Evolutionary conservation across 768 basidiomycete genomes (phyloP), one percentile per base, ranked within the genome.

Genomic region (Pulveroboletus frians): DNA sequence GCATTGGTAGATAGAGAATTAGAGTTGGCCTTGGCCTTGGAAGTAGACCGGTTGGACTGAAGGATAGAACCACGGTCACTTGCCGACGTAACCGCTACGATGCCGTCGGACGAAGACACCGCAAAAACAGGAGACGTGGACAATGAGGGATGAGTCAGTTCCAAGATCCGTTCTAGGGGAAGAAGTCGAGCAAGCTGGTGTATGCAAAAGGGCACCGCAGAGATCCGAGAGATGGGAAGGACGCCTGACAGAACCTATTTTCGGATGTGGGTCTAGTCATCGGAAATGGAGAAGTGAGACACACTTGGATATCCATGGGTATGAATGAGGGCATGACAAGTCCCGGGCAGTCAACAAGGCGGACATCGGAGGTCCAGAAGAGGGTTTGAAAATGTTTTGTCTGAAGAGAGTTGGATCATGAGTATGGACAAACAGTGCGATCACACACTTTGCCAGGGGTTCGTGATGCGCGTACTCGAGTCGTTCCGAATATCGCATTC

Each of bases 331-430:
- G 95, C 75, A 95, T 84, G 3, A 97, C 91, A 14, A 98, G 78
- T 9, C 95, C 95, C 0, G 95, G 95, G 60, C 95, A 98, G 67
- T 98, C 95, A 32, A 92, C 91, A 9, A 98, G 77, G 39, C 92
- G 86, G 52, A 98, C 78, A 52, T 91, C 83, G 2, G 77, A 69
- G 21, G 89, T 92, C 85, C 85, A 90, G 66, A 86, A 95, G 37
- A 95, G 77, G 0, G 94, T 97, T 65, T 97, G 92, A 62, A 92
- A 92, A 64, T 96, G 92, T 69, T 95, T 96, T 4, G 92, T 96
- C 90, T 88, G 54, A 4, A 26, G 10, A 41, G 43, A 8, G 13
- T 37, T 45, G 6, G 46, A 44, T 38, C 20, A 41, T 37, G 31
- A 11, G 13, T 37, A 23, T 34, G 38, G 10, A 39, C 23, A 37